phyloP scores from a whole-genome alignment of 768 basidiomycete genomes.

The Omphalotus guepiniiformis region DNA sequence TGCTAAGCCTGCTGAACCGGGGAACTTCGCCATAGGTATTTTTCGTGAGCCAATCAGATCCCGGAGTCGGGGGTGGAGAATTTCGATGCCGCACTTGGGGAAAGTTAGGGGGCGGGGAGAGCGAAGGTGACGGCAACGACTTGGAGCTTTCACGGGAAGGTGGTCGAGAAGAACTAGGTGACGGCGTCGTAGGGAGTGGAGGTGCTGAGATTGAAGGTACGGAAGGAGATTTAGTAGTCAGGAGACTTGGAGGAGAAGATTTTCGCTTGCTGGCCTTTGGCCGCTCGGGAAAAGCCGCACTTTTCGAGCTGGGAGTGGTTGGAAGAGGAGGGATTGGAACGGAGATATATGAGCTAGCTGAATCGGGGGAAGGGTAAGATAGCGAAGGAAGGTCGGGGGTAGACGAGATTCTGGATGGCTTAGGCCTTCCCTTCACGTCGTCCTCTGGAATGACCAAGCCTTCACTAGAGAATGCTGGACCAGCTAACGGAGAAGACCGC shows the following conservation, averaged over 20 bases:
- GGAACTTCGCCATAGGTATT: not conserved
- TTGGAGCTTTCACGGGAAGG: not conserved
- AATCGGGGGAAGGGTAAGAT: not conserved
- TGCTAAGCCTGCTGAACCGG: constrained; percentile 2
- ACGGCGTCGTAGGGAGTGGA: not conserved
- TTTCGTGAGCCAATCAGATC: not conserved
- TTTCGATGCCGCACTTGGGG: not conserved
- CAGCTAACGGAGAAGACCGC: constrained; percentile 5
- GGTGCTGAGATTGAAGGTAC: not conserved
- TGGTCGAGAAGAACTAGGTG: not conserved
- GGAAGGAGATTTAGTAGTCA: not conserved
- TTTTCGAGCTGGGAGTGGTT: not conserved
- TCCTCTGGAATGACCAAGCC: not conserved
- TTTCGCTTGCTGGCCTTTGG: not conserved
- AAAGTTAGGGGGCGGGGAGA: not conserved
- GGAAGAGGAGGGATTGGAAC: not conserved
- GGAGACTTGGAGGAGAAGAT: not conserved
- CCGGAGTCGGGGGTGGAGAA: not conserved
- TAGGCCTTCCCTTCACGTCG: not conserved
- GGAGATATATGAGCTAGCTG: not conserved
- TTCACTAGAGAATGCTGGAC: constrained; percentile 4
- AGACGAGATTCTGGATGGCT: constrained; percentile 3
- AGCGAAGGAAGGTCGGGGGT: not conserved
- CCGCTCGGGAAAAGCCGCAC: too few species aligned
- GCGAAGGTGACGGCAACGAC: not conserved